phyloP scores from a whole-genome alignment of 1,139 yeast genomes.

The Scheffersomyces cryptocercus region DNA sequence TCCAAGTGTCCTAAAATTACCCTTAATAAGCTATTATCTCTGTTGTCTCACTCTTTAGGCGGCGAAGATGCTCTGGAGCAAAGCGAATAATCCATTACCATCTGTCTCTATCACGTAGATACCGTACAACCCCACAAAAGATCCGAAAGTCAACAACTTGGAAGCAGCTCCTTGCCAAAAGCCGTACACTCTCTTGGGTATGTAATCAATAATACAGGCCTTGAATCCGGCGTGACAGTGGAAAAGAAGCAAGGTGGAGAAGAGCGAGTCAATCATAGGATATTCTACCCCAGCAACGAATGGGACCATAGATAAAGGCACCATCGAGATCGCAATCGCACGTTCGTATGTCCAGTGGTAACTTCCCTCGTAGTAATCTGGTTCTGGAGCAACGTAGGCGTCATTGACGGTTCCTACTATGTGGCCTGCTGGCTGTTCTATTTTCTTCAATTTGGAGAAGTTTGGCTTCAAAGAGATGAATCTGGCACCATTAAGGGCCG shows the following conservation, averaged over 20 bases:
- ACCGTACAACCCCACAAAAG: slow-evolving; percentile 75
- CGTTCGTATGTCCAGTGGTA: slow-evolving; percentile 90
- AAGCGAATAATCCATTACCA: slow-evolving; percentile 58
- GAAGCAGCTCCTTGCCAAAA: slow-evolving; percentile 64
- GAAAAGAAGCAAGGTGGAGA: slow-evolving; percentile 62
- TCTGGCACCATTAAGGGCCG: neutral
- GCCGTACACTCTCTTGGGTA: slow-evolving; percentile 84
- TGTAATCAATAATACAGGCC: slow-evolving; percentile 85
- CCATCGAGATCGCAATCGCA: slow-evolving; percentile 59
- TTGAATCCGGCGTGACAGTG: slow-evolving; percentile 84
- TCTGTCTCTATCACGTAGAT: slow-evolving; percentile 76
- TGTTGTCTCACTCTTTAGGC: slow-evolving; percentile 12
- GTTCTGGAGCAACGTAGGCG: slow-evolving; percentile 64
- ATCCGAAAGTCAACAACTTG: slow-evolving; percentile 67
- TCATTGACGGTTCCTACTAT: slow-evolving; percentile 81
- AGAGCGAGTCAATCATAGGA: slow-evolving; percentile 71
- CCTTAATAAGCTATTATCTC: neutral
- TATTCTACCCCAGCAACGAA: slow-evolving; percentile 63
- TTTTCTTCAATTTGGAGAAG: slow-evolving; percentile 47
- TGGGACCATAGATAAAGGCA: slow-evolving; percentile 78
- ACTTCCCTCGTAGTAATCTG: slow-evolving; percentile 71
- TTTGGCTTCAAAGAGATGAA: slow-evolving; percentile 43
- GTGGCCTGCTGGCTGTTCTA: slow-evolving; percentile 68
- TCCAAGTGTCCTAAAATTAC: neutral
- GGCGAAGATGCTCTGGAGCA: slow-evolving; percentile 46